Base-by-base conservation (phyloP, 2,329 filamentous ascomycete species). In the Geosmithia morbida region DNA sequence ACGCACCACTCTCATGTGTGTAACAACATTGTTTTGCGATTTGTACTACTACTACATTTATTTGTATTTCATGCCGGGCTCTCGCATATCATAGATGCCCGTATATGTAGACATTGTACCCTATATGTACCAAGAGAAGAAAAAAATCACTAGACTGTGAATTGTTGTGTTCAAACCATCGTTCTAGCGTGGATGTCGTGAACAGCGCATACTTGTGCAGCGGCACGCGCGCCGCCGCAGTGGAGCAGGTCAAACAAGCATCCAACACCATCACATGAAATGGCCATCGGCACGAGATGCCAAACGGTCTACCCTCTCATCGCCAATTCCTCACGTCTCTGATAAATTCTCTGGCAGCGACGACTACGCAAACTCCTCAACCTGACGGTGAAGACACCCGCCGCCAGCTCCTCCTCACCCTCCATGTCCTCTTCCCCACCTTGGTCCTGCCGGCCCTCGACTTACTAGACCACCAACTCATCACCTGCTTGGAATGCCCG, bases 371-470 rank as follows among this genome's bases (percentile, higher is more conserved):
- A 49, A 45, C 54, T 55, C 41, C 17, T 7, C 5, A 18, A 3
- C 3, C 20, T 22, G 20, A 42, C 10, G 20, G 10, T 22, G 20
- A 42, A 37, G 13, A 17, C 20, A n/a, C 20, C n/a, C 61, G 68
- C 49, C 66, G 71, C 1, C 70, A 75, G 45, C 66, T 84, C 16
- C 68, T 95, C n/a, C 68, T 87, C 1, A 87, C 86, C 0, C 74
- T 95, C 0, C 89, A 96, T 65, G 84, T 87, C 33, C 67, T 96
- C 14, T 94, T 94, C 57, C 88, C 88, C 0, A 77, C 79, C 52
- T 75, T 87, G 47, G 67, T 96, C 2, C 79, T 96, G 1, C 85
- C 87, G 2, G 87, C 90, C 0, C 72, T 98, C 2, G 89, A 97
- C 61, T 72, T 97, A 0, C 72, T 98, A 1, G 92, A 98, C 61